phyloP scores from a whole-genome alignment of 1,139 yeast genomes.

The Kurtzmaniella quercitrusa region DNA sequence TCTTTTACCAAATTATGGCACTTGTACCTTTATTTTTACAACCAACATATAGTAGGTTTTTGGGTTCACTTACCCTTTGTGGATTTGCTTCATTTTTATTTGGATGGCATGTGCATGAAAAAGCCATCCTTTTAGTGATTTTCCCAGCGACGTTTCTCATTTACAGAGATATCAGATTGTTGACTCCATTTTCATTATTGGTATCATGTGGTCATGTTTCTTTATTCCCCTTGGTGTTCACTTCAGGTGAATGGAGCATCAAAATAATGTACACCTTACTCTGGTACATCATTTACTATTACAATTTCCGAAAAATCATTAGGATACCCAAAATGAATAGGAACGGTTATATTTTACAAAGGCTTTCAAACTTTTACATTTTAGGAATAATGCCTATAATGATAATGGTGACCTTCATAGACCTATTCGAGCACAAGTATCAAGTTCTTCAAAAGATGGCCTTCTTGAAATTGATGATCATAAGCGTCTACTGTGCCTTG shows the following conservation, averaged over 20 bases:
- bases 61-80: constrained; percentile 83
- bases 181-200: constrained; percentile 63
- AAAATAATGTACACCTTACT: constrained; percentile 76
- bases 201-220: constrained; percentile 84
- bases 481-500: constrained; percentile 80
- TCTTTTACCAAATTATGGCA: constrained; percentile 78
- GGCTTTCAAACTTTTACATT: constrained; percentile 65
- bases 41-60: constrained; percentile 74
- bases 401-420: constrained; percentile 48
- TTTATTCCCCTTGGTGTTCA: constrained; percentile 80
- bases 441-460: constrained; percentile 52
- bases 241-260: constrained; percentile 73
- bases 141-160: constrained; percentile 83
- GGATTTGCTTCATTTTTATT: constrained; percentile 88
- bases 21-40: constrained; percentile 69
- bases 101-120: constrained; percentile 99
- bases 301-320: constrained; percentile 66
- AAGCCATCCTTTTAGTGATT: constrained; percentile 86
- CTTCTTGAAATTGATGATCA: constrained; percentile 74
- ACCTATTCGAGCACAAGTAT: constrained; percentile 51
- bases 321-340: constrained; percentile 49
- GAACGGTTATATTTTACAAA: constrained; percentile 56
- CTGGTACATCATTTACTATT: constrained; percentile 79
- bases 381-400: constrained; percentile 68
- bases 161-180: constrained; percentile 63